phyloP scores from a whole-genome alignment of 1,139 yeast species.

The Lodderomyces oxycetoniae region DNA sequence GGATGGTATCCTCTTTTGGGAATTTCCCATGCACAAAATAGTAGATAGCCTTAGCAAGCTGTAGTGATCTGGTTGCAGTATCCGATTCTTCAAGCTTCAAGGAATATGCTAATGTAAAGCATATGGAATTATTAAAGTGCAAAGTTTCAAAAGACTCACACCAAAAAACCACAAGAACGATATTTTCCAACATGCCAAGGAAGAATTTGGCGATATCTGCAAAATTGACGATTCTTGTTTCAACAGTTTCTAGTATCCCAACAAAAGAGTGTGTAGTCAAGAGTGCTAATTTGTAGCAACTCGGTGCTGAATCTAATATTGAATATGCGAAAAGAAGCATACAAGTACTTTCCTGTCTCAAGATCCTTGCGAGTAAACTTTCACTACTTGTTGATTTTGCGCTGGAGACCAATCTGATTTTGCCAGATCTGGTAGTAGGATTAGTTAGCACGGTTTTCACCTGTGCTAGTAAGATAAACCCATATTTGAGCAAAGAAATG shows the following conservation, averaged over 20 bases:
- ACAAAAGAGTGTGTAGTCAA: slow-evolving; percentile 10
- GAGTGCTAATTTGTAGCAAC: slow-evolving; percentile 5
- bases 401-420: slow-evolving; percentile 4
- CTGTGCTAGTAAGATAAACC: slow-evolving; percentile 5
- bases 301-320: slow-evolving; percentile 9
- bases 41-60: neutral
- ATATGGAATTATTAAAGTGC: slow-evolving; percentile 7
- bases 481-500: slow-evolving; percentile 7
- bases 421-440: neutral
- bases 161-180: slow-evolving; percentile 11
- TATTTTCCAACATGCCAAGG: slow-evolving; percentile 10
- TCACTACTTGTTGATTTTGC: slow-evolving; percentile 4
- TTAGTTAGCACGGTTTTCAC: slow-evolving; percentile 1
- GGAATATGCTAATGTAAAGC: slow-evolving; percentile 11
- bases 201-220: slow-evolving; percentile 7
- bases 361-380: slow-evolving; percentile 6
- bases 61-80: slow-evolving; percentile 6
- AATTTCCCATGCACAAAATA: neutral
- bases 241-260: slow-evolving; percentile 8
- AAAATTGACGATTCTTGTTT: neutral
- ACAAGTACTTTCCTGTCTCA: slow-evolving; percentile 10
- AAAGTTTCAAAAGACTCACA: slow-evolving; percentile 8
- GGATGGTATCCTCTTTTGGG: neutral
- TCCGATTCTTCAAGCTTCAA: slow-evolving; percentile 11
- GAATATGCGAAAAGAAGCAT: slow-evolving; percentile 11